These are phyloP conservation scores for Mimosa pudica DNA, from an alignment of 306 rosid genomes.

Conservation along the genomic window DNA sequence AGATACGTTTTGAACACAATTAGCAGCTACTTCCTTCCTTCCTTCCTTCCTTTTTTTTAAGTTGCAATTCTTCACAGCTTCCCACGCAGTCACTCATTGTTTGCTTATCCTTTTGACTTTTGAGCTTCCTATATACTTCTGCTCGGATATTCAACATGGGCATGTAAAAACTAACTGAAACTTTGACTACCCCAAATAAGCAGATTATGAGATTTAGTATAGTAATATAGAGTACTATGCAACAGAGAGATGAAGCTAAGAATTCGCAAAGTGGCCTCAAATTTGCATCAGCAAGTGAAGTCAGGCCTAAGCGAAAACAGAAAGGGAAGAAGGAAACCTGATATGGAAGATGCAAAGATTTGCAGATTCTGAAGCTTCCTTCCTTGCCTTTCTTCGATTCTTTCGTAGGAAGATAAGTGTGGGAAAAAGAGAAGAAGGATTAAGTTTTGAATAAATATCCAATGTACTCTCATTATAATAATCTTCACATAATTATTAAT, in stretches of 20 bases:
- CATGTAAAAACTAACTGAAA: not conserved
- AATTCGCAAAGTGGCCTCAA: not conserved
- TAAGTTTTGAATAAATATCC: not conserved
- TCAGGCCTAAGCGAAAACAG: not conserved
- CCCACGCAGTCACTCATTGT: not conserved
- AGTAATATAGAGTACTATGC: not conserved
- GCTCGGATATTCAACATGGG: not conserved
- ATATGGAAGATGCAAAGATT: not conserved
- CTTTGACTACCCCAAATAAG: not conserved
- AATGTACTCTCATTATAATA: not conserved
- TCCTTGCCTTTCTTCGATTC: not conserved
- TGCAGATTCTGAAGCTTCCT: not conserved
- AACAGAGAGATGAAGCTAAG: not conserved
- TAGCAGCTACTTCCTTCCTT: not conserved
- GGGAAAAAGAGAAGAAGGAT: not conserved
- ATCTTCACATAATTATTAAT: too few species aligned
- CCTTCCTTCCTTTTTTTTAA: not conserved
- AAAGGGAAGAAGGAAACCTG: not conserved
- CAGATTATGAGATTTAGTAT: not conserved
- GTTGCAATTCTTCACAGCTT: not conserved
- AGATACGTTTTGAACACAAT: not conserved
- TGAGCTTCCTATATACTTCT: not conserved
- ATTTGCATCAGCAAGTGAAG: not conserved
- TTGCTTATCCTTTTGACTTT: constrained; percentile 1
- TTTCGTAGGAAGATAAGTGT: not conserved